Evolutionary conservation across 2,329 filamentous ascomycete species (phyloP).

Genomic region (Trichoderma sp.): DNA sequence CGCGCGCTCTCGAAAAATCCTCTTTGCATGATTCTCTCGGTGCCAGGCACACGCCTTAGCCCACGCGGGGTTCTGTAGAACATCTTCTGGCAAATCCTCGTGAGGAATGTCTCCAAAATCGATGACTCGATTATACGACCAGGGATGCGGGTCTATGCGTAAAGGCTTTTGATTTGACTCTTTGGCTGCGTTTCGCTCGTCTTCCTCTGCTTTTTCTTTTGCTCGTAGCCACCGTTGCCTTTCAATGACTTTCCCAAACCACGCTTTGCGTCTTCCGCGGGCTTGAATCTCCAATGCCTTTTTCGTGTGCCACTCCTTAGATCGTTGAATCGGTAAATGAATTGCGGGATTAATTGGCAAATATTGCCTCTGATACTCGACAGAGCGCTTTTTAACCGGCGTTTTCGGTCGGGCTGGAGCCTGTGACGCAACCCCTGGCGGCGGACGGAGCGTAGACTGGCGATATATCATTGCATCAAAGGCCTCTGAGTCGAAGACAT

Average conservation of each 20-base stretch:
- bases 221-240: conserved; percentile 43
- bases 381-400: neutral
- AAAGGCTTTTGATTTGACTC: neutral
- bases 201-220: conserved; percentile 32
- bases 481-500: conserved; percentile 33
- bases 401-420: conserved; percentile 26
- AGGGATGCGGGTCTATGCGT: conserved; percentile 38
- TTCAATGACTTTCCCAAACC: conserved; percentile 52
- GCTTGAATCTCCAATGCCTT: conserved; percentile 56
- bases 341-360: conserved; percentile 55
- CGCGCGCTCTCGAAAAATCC: conserved; percentile 12
- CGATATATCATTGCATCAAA: conserved; percentile 49
- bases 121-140: conserved; percentile 36
- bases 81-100: conserved; percentile 49
- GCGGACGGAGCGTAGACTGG: conserved; percentile 38
- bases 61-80: conserved; percentile 52
- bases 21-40: conserved; percentile 36
- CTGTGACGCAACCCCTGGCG: conserved; percentile 32
- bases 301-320: conserved; percentile 50
- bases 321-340: conserved; percentile 50
- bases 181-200: conserved; percentile 27
- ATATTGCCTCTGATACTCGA: conserved; percentile 44
- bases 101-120: conserved; percentile 47
- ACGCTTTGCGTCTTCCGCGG: conserved; percentile 54
- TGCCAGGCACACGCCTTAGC: conserved; percentile 46